A percentile compares a stretch with the other conserved stretches of the same genome.
Conservation (phyloP, 257 asterid genomes). For the Leptodermis oblonga region DNA sequence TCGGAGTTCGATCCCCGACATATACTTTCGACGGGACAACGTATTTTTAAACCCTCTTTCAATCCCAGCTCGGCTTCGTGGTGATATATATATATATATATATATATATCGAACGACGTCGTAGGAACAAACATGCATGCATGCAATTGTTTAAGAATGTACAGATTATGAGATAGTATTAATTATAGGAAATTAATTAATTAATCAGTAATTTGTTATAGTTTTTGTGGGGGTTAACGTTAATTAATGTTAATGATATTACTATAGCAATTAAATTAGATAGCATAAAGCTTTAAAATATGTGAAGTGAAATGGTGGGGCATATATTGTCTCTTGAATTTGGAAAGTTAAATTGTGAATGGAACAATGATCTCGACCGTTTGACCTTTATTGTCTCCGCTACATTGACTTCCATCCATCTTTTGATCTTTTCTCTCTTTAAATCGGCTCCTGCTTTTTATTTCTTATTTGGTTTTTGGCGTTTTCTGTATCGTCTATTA, state of each 20-base stretch:
- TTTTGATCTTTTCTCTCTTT: too few relatives aligned
- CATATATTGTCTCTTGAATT: neutral
- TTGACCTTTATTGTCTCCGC: too few relatives aligned
- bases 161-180: conserved; percentile 4
- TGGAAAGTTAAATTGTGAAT: too few relatives aligned
- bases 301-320: too few relatives aligned
- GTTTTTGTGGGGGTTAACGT: neutral
- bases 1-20: conserved; percentile 56
- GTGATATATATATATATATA: conserved; percentile 17
- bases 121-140: too few relatives aligned
- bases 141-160: neutral
- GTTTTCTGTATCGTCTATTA: too few relatives aligned
- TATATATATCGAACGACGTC: too few relatives aligned
- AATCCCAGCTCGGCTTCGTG: conserved; percentile 29
- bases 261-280: neutral
- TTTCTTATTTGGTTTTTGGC: too few relatives aligned
- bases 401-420: too few relatives aligned
- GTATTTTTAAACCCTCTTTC: conserved; percentile 45
- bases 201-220: neutral
- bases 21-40: conserved; percentile 69
- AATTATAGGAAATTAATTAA: neutral
- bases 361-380: too few relatives aligned
- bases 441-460: too few relatives aligned
- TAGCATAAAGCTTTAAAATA: too few relatives aligned
- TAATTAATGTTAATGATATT: neutral